Evolutionary conservation across 805 yeast species (phyloP), one percentile per base, ranked within the genome.

Genomic region (Sporopachydermia quercuum): DNA sequence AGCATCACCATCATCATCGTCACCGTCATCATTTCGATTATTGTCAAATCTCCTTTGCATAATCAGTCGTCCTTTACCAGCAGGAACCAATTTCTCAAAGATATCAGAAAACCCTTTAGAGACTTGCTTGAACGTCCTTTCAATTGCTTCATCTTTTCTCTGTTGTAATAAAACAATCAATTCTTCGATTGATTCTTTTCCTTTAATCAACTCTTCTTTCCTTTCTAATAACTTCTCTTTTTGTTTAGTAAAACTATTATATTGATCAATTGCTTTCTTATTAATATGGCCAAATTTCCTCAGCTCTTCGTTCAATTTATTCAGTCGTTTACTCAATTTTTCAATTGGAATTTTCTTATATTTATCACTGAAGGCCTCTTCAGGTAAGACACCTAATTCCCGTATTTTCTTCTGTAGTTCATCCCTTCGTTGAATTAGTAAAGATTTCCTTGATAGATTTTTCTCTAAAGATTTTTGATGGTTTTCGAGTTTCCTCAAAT

Each of bases 221-320:
- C 96, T 74, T 16, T 60, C 62, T 1, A 68, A 67, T 43, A 89
- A 62, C 3, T 76, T 79, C 37, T 73, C 78, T 40, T 80, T 67
- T 55, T 87, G 91, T 42, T 70, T 74, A 15, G 80, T 71, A 53
- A 85, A 86, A 34, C 73, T 75, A 38, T 67, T 60, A 52, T 70
- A 83, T 52, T 87, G 95, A 49, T 87, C 96, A 47, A 81, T 63
- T 0, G 97, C 96, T 51, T 85, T 83, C 54, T 80, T 81, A 60
- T 89, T 89, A 38, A 91, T 81, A 55, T 85, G 93, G 16, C 73
- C 70, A 54, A 72, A 78, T 47, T 71, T 66, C 36, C 73, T 70
- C 34, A 89, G 60, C 18, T 69, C 71, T 27, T 69, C 71, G 35
- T 76, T 73, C 4, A 74, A 69, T 18, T 57, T 57, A 39, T 71